Percentiles rank a stretch among this genome's conserved stretches.
phyloP scores from a whole-genome alignment of 257 asterid genomes.

The Solanum chilense region DNA sequence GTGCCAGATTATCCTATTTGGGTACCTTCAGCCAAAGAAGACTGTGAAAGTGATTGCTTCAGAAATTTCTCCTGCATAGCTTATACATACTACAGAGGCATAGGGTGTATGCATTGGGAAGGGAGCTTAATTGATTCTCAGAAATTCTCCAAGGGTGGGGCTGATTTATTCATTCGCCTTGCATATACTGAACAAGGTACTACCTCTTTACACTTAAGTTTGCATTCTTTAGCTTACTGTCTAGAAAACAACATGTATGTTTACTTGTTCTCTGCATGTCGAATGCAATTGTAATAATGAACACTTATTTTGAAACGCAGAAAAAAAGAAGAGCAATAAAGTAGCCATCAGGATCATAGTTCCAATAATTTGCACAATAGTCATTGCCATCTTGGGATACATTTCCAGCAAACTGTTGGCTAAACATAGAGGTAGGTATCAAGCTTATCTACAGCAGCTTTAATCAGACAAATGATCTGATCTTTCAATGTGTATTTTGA shows the following conservation, averaged over 20 bases:
- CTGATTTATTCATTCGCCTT: conserved; percentile 38
- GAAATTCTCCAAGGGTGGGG: conserved; percentile 21
- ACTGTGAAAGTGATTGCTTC: conserved; percentile 23
- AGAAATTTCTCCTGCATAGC: conserved; percentile 47
- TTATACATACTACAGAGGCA: conserved; percentile 16
- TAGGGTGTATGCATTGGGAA: conserved; percentile 54
- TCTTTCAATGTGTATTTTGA: background rate
- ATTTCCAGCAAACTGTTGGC: conserved; percentile 25
- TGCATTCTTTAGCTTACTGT: background rate
- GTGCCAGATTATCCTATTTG: conserved; percentile 29
- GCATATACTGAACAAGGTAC: conserved; percentile 38
- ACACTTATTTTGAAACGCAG: conserved; percentile 3
- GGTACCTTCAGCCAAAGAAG: conserved; percentile 6
- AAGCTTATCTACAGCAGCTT: background rate
- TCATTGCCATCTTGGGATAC: conserved; percentile 7
- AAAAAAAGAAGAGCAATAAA: conserved; percentile 10
- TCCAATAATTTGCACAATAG: conserved; percentile 13
- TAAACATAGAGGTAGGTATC: conserved; percentile 41
- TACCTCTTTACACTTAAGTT: background rate
- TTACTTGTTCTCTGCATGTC: background rate
- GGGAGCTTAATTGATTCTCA: conserved; percentile 31
- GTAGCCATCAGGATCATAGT: conserved; percentile 25
- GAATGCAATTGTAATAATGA: background rate
- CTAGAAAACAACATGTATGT: background rate
- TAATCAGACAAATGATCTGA: background rate